Evolutionary conservation across 2,329 filamentous ascomycete species (phyloP).

Genomic region (Colletotrichum sp.): DNA sequence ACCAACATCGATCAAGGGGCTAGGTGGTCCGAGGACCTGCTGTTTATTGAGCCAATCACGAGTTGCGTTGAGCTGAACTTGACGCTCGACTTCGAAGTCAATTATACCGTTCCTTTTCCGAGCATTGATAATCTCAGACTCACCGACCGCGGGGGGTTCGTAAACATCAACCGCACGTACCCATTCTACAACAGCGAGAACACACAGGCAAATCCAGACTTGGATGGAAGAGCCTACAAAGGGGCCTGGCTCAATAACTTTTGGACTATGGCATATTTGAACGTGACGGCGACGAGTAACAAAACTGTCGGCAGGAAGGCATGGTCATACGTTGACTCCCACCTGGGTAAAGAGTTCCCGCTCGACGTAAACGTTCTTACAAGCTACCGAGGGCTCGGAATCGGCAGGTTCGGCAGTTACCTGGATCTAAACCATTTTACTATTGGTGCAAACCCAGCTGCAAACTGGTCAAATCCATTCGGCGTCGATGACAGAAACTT

Average conservation of each 20-base stretch:
- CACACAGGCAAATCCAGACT: slow-evolving; percentile 38
- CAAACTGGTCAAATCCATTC: neutral
- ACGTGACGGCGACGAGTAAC: slow-evolving; percentile 37
- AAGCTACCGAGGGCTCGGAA: neutral
- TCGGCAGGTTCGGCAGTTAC: slow-evolving; percentile 3
- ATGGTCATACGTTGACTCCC: slow-evolving; percentile 42
- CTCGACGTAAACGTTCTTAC: slow-evolving; percentile 4
- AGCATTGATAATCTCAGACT: slow-evolving; percentile 32
- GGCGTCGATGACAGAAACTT: neutral
- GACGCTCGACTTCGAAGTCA: slow-evolving; percentile 44
- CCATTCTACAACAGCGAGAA: slow-evolving; percentile 34
- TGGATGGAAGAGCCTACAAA: slow-evolving; percentile 44
- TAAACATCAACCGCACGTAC: slow-evolving; percentile 37
- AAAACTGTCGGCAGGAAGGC: slow-evolving; percentile 12
- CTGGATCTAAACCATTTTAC: neutral
- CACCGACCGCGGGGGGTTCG: slow-evolving; percentile 48
- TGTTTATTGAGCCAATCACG: slow-evolving; percentile 51
- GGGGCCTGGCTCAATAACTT: slow-evolving; percentile 48
- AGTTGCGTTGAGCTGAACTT: slow-evolving; percentile 47
- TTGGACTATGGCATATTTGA: slow-evolving; percentile 41
- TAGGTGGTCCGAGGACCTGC: slow-evolving; percentile 50
- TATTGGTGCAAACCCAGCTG: neutral
- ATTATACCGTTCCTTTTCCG: neutral
- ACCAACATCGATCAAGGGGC: slow-evolving; percentile 35
- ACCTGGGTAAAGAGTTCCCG: slow-evolving; percentile 37